A percentile compares a stretch with the other conserved stretches of the same genome.
phyloP scores from a whole-genome alignment of 2,329 filamentous ascomycete species.

The Ophiostoma sp. region DNA sequence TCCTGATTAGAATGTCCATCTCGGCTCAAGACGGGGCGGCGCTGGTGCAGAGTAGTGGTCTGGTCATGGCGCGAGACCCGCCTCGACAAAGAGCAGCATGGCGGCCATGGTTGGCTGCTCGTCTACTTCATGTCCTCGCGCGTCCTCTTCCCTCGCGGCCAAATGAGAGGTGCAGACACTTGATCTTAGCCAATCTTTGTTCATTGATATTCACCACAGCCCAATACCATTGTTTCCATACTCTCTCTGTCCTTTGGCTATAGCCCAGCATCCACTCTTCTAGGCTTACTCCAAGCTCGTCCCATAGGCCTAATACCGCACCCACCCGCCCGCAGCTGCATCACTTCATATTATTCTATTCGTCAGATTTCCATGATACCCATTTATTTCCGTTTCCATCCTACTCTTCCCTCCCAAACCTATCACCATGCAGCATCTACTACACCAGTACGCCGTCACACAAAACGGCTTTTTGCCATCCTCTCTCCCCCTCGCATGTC shows the following conservation, averaged over 20 bases:
- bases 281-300: not conserved
- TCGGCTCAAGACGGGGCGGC: not conserved
- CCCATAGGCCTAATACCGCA: not conserved
- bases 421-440: not conserved
- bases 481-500: slow-evolving; percentile 56
- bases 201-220: not conserved
- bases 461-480: slow-evolving; percentile 71
- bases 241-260: not conserved
- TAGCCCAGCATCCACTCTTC: not conserved
- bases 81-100: not conserved
- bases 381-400: not conserved
- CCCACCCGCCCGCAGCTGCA: not conserved
- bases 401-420: not conserved
- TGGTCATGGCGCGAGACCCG: not conserved
- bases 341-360: slow-evolving; percentile 12
- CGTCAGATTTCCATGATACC: not conserved
- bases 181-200: not conserved
- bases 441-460: slow-evolving; percentile 17
- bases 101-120: not conserved
- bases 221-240: not conserved
- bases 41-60: not conserved
- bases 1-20: not conserved
- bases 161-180: not conserved
- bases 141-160: slow-evolving; percentile 13
- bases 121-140: slow-evolving; percentile 25